These are phyloP conservation scores for Trichoderma afroharzianum DNA, from an alignment of 2,329 filamentous ascomycete species.

Conservation along the genomic window DNA sequence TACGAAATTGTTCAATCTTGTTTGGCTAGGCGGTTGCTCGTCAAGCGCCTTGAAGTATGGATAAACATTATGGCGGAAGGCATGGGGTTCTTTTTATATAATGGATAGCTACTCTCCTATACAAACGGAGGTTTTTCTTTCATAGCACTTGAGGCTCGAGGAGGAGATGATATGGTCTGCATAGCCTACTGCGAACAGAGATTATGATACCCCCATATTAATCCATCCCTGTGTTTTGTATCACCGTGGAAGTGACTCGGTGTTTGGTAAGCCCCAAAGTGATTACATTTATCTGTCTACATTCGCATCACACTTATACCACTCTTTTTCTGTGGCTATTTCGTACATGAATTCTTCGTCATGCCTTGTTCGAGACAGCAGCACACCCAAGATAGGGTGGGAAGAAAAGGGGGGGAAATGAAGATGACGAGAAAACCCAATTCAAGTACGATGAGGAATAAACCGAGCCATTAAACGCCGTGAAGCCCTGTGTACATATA, in stretches of 20 bases:
- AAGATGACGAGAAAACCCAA: constrained; percentile 11
- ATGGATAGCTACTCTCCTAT: neutral
- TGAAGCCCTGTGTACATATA: constrained; percentile 18
- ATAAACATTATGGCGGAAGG: neutral
- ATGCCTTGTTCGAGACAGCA: neutral
- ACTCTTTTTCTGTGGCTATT: neutral
- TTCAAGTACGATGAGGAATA: constrained; percentile 15
- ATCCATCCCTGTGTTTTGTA: neutral
- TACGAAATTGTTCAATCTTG: neutral
- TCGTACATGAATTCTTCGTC: neutral
- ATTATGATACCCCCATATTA: constrained; percentile 19
- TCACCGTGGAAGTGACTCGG: neutral
- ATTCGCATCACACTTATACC: neutral
- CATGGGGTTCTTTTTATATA: neutral
- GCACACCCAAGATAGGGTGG: neutral
- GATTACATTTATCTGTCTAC: neutral
- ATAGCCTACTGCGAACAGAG: constrained; percentile 14
- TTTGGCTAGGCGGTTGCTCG: neutral
- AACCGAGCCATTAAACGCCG: constrained; percentile 18
- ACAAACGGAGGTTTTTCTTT: neutral
- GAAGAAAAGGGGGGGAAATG: neutral
- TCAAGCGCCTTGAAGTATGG: neutral
- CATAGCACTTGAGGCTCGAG: neutral
- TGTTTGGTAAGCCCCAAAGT: neutral
- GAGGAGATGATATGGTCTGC: constrained; percentile 11